Evolutionary conservation across 768 basidiomycete genomes (phyloP).

Genomic region (Lactarius hatsudake): DNA sequence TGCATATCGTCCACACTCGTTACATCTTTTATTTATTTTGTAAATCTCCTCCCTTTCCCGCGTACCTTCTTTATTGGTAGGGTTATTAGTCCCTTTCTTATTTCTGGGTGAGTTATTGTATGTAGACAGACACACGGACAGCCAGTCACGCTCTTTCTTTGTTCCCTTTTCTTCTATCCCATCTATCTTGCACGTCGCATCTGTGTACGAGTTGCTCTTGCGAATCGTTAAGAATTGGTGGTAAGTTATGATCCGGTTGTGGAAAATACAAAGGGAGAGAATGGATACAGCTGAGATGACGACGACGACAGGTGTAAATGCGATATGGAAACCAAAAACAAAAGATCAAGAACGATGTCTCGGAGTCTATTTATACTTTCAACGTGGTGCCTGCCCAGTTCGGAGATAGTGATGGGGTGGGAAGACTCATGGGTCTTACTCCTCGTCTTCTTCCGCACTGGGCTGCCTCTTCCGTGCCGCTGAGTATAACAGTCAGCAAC

Average conservation of each 20-base stretch:
- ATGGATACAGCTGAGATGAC: neutral
- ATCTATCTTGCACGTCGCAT: neutral
- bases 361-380: neutral
- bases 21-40: slow-evolving; percentile 5
- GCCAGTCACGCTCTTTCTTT: neutral
- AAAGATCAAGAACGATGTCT: neutral
- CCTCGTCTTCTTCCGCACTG: slow-evolving; percentile 19
- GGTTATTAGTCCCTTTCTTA: neutral
- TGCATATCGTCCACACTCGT: slow-evolving; percentile 11
- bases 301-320: neutral
- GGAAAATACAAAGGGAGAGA: neutral
- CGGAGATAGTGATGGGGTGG: neutral
- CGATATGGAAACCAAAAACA: neutral
- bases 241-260: neutral
- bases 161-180: neutral
- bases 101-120: neutral
- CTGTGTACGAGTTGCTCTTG: slow-evolving; percentile 6
- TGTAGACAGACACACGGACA: slow-evolving; percentile 5
- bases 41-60: neutral
- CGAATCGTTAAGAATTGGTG: neutral
- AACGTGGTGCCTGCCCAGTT: neutral
- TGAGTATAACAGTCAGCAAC: neutral
- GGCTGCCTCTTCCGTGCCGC: slow-evolving; percentile 16
- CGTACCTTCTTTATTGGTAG: neutral
- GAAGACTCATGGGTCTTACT: neutral